Percentiles rank a stretch among this genome's conserved stretches.
These are phyloP conservation scores for Eleusine indica DNA, from an alignment of 176 grass and related monocot genomes.

Conservation along the genomic window DNA sequence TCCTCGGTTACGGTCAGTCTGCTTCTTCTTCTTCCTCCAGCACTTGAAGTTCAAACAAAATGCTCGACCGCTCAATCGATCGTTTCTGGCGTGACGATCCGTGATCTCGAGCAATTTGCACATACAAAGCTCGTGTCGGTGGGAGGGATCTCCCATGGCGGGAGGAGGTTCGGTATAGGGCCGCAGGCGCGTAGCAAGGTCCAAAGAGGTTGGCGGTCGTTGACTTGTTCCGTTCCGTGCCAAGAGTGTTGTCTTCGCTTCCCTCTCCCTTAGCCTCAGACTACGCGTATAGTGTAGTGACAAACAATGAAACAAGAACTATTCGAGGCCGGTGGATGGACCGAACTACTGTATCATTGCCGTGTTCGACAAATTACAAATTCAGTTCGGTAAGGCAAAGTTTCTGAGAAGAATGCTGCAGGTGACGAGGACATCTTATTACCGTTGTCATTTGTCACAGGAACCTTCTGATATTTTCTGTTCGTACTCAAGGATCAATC, in stretches of 20 bases:
- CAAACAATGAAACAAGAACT: neutral
- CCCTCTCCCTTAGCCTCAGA: neutral
- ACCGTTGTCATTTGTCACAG: neutral
- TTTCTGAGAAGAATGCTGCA: constrained; percentile 19
- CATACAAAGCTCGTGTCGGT: neutral
- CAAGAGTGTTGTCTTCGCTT: neutral
- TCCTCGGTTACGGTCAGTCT: constrained; percentile 82
- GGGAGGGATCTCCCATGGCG: neutral
- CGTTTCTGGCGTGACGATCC: neutral
- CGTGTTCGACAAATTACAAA: neutral
- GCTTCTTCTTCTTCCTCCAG: neutral
- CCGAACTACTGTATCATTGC: neutral
- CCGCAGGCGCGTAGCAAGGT: no score
- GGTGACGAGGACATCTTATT: neutral
- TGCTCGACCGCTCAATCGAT: neutral
- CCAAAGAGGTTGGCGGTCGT: neutral
- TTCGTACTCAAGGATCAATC: constrained; percentile 23
- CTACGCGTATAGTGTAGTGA: neutral
- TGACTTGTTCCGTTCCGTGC: neutral
- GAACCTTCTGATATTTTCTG: constrained; percentile 1
- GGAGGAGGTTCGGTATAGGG: neutral
- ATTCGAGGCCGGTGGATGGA: neutral
- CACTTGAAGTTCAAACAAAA: neutral
- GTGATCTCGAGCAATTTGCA: neutral
- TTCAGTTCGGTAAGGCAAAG: constrained; percentile 3